phyloP scores from a whole-genome alignment of 495 filamentous ascomycete genomes.

The Tuber microsphaerosporum region DNA sequence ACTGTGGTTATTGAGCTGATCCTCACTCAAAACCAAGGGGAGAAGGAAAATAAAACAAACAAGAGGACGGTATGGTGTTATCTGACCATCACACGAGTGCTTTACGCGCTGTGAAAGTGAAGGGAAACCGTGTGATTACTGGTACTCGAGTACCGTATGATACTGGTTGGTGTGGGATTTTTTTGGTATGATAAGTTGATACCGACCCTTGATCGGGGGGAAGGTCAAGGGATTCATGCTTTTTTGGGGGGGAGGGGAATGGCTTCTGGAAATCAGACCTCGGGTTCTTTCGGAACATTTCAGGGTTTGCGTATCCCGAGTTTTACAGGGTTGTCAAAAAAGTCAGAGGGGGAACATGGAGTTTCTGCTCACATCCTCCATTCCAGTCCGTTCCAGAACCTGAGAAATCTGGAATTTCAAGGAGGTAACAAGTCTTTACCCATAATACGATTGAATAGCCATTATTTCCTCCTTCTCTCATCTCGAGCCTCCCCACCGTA shows the following conservation, averaged over 20 bases:
- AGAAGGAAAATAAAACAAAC: background rate
- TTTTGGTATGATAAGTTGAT: background rate
- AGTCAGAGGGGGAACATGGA: background rate
- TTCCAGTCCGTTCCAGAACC: background rate
- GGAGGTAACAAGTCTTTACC: background rate
- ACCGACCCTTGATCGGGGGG: background rate
- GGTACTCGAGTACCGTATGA: background rate
- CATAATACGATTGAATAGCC: background rate
- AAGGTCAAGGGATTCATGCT: background rate
- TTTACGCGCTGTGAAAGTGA: background rate
- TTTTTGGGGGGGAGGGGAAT: background rate
- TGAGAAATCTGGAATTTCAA: background rate
- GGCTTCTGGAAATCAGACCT: background rate
- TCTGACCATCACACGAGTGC: background rate
- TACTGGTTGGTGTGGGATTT: background rate
- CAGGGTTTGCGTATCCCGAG: background rate
- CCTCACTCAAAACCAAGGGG: background rate
- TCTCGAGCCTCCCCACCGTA: too few relatives aligned
- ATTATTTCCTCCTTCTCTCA: background rate
- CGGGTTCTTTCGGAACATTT: background rate
- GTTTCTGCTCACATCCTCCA: background rate
- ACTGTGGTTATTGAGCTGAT: background rate
- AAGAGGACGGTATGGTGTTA: background rate
- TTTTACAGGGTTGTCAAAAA: background rate
- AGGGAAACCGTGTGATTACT: background rate